A percentile compares a stretch with the other conserved stretches of the same genome.
These are phyloP conservation scores for Sporisorium iseilematis-ciliati DNA, from an alignment of 1,284 basidiomycete genomes.

Conservation along the genomic window DNA sequence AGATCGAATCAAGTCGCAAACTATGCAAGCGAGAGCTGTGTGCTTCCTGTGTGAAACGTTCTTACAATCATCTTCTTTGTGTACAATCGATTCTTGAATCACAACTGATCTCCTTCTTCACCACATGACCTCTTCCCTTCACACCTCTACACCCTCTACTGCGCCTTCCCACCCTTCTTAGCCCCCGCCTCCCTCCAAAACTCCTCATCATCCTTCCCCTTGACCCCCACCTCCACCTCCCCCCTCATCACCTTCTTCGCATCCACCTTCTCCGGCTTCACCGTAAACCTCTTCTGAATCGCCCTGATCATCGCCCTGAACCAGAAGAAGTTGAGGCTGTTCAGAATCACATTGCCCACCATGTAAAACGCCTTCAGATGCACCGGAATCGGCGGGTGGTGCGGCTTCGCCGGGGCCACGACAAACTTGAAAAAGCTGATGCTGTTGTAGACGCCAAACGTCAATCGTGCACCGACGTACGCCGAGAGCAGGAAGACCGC, in stretches of 20 bases:
- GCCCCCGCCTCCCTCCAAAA: conserved; percentile 57
- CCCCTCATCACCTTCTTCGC: conserved; percentile 48
- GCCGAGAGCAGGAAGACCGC: conserved; percentile 64
- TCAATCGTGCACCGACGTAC: conserved; percentile 68
- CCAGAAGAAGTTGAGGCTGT: conserved; percentile 70
- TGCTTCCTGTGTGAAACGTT: neutral
- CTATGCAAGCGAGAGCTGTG: neutral
- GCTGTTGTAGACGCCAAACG: conserved; percentile 69
- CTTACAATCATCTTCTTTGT: neutral
- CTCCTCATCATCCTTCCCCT: conserved; percentile 52
- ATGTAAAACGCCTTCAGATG: conserved; percentile 53
- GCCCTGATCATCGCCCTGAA: conserved; percentile 70
- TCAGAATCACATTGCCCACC: conserved; percentile 57
- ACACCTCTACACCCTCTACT: conserved; percentile 19
- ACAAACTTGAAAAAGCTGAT: conserved; percentile 61
- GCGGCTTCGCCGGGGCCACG: conserved; percentile 54
- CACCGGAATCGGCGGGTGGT: conserved; percentile 41
- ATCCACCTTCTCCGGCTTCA: conserved; percentile 44
- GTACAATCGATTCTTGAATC: neutral
- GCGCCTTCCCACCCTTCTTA: conserved; percentile 32
- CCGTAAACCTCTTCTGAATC: conserved; percentile 66
- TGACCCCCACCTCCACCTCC: conserved; percentile 47
- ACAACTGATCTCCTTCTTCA: too few species aligned
- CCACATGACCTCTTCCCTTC: neutral
- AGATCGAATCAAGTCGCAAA: neutral